phyloP scores from a whole-genome alignment of 345 rosid genomes.

The Linum usitatissimum region DNA sequence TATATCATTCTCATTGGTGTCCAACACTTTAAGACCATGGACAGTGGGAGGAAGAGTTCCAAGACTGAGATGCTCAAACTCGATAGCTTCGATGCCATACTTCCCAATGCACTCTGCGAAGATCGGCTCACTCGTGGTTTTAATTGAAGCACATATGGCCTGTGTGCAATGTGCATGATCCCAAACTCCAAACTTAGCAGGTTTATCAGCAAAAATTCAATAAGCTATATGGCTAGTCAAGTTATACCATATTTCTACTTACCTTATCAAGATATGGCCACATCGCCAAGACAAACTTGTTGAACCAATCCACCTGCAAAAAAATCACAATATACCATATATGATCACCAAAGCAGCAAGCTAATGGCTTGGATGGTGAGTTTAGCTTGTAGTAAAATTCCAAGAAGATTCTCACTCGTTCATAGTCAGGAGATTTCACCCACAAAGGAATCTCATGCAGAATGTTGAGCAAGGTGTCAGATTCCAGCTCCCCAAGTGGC shows the following conservation, averaged over 20 bases:
- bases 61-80: constrained; percentile 42
- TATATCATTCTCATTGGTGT: constrained; percentile 63
- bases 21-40: constrained; percentile 53
- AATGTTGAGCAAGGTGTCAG: no score
- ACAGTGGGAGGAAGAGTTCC: constrained; percentile 60
- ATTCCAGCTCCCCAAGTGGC: no score
- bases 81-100: constrained; percentile 39
- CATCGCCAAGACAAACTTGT: constrained; percentile 47
- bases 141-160: constrained; percentile 47
- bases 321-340: background rate
- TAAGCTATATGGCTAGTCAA: constrained; percentile 6
- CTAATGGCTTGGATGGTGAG: background rate
- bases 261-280: constrained; percentile 85
- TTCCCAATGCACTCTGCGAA: constrained; percentile 50
- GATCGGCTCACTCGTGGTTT: constrained; percentile 36
- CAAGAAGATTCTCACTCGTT: constrained; percentile 32
- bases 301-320: constrained; percentile 64
- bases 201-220: background rate
- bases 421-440: no score
- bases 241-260: constrained; percentile 21
- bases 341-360: background rate
- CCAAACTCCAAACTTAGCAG: background rate
- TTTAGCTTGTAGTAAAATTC: background rate
- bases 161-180: constrained; percentile 22
- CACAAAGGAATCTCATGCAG: no score